A percentile compares a stretch with the other conserved stretches of the same genome.
phyloP scores from a whole-genome alignment of 345 rosid species.

The Kandelia obovata region DNA sequence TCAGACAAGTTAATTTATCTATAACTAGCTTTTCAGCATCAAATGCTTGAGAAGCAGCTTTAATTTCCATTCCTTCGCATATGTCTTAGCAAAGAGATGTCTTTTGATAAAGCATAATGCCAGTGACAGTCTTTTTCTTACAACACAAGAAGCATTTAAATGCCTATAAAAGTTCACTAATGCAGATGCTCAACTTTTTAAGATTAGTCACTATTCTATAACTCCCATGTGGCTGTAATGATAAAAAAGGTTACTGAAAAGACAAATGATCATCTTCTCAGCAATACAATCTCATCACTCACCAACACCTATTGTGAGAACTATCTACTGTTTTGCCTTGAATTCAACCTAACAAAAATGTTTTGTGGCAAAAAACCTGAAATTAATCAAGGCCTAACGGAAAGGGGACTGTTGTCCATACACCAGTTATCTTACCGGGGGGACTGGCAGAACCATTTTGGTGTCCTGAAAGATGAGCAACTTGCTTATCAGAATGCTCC shows the following conservation, averaged over 20 bases:
- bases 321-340: too few relatives aligned
- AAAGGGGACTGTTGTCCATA: background rate
- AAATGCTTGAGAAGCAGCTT: slow-evolving; percentile 35
- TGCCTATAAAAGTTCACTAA: background rate
- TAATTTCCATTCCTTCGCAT: slow-evolving; percentile 52
- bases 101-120: slow-evolving; percentile 46
- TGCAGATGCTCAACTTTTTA: background rate
- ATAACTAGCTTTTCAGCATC: slow-evolving; percentile 51
- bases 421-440: slow-evolving; percentile 50
- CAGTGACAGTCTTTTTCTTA: slow-evolving; percentile 15
- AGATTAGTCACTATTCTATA: background rate
- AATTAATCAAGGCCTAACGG: background rate
- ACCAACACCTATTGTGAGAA: too few relatives aligned
- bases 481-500: slow-evolving; percentile 27
- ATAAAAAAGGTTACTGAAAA: background rate
- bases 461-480: slow-evolving; percentile 32
- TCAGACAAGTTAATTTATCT: slow-evolving; percentile 41
- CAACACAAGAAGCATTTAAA: slow-evolving; percentile 1
- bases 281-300: too few relatives aligned
- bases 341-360: too few relatives aligned
- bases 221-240: background rate
- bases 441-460: slow-evolving; percentile 35
- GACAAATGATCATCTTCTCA: background rate
- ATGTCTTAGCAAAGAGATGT: slow-evolving; percentile 66
- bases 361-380: too few relatives aligned